Conservation (phyloP, 176 grass and related monocot species). For the Musa troglodytarum region DNA sequence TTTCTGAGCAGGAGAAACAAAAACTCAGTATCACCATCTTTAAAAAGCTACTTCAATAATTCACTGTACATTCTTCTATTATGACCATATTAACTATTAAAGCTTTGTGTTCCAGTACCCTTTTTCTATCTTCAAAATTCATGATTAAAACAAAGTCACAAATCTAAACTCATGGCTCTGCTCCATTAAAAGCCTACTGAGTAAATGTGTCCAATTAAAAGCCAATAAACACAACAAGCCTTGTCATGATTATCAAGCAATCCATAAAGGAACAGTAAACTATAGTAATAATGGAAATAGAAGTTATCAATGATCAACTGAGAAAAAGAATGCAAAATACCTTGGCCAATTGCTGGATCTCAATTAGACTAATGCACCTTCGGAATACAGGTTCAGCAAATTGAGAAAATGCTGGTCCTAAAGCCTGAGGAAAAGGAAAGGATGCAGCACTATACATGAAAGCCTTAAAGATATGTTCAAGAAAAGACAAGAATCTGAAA, state of each 20-base stretch:
- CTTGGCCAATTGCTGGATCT: constrained; percentile 78
- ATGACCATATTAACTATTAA: too few relatives aligned
- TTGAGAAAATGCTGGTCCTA: constrained; percentile 78
- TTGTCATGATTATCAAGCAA: too few relatives aligned
- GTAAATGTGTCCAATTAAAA: background rate
- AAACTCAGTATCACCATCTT: too few relatives aligned
- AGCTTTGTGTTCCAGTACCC: background rate
- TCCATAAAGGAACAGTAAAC: too few relatives aligned
- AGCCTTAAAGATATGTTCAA: background rate
- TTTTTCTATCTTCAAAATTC: background rate
- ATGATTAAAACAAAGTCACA: background rate
- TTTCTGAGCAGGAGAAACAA: too few relatives aligned
- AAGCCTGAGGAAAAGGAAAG: constrained; percentile 42
- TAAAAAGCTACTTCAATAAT: too few relatives aligned
- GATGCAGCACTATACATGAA: background rate
- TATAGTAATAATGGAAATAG: too few relatives aligned
- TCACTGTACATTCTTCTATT: too few relatives aligned
- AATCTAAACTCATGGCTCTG: background rate
- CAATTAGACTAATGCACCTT: constrained; percentile 74
- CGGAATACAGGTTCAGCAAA: constrained; percentile 93
- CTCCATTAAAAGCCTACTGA: background rate
- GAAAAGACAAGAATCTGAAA: too few relatives aligned
- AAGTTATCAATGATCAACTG: too few relatives aligned
- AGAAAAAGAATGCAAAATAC: constrained; percentile 23
- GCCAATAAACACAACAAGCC: background rate